These are phyloP conservation scores for Salvia splendens DNA, from an alignment of 257 asterid species.

Conservation along the genomic window DNA sequence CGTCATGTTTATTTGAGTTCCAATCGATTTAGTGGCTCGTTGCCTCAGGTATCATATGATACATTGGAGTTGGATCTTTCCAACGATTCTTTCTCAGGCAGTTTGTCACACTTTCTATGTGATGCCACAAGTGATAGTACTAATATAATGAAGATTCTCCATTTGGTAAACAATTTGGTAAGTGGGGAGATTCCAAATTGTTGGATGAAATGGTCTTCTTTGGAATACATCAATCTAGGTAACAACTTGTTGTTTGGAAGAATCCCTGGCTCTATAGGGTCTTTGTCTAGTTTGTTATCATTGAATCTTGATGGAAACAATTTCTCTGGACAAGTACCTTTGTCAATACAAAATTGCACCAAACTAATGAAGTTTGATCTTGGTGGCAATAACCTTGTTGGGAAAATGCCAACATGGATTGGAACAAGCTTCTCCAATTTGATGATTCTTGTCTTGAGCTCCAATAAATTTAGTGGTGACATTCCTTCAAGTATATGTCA, in stretches of 20 bases:
- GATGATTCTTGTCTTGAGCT: constrained; percentile 15
- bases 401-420: constrained; percentile 37
- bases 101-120: constrained; percentile 31
- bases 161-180: constrained; percentile 34
- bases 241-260: constrained; percentile 38
- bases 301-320: constrained; percentile 33
- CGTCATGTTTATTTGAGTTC: constrained; percentile 27
- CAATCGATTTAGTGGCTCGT: constrained; percentile 39
- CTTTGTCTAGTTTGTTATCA: constrained; percentile 23
- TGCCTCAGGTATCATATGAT: constrained; percentile 27
- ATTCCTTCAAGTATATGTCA: constrained; percentile 32
- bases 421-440: constrained; percentile 28
- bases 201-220: constrained; percentile 34
- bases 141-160: constrained; percentile 20
- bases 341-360: constrained; percentile 37
- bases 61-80: constrained; percentile 33
- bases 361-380: constrained; percentile 30
- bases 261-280: constrained; percentile 36
- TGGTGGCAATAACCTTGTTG: constrained; percentile 30
- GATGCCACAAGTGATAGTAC: background rate
- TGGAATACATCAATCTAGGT: constrained; percentile 25
- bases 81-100: constrained; percentile 29
- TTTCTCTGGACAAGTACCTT: constrained; percentile 33
- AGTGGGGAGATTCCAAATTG: constrained; percentile 41
- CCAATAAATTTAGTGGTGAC: constrained; percentile 36